Conservation (phyloP, 2,329 filamentous ascomycete genomes). For the Diaporthe humulicola region DNA sequence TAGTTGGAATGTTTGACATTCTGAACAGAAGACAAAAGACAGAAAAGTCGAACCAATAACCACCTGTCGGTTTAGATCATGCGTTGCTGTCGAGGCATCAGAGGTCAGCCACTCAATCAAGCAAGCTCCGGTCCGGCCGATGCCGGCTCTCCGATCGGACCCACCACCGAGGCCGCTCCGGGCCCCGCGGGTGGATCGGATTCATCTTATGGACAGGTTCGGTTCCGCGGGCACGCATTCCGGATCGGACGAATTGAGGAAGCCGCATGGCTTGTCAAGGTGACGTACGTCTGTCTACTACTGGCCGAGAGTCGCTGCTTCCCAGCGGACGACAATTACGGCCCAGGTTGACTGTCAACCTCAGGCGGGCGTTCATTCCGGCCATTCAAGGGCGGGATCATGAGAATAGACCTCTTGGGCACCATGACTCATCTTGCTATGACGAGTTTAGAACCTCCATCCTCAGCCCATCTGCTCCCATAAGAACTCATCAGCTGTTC, state of each 20-base stretch:
- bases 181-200: not conserved
- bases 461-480: not conserved
- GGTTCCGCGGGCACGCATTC: not conserved
- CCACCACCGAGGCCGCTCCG: constrained; percentile 11
- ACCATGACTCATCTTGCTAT: constrained; percentile 11
- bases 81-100: not conserved
- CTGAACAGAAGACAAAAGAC: not conserved
- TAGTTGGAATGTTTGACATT: not conserved
- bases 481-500: not conserved
- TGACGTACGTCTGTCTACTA: not conserved
- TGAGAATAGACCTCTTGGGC: not conserved
- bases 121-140: constrained; percentile 6
- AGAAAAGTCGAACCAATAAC: not conserved
- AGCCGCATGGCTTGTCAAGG: not conserved
- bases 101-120: not conserved
- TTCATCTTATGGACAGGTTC: not conserved
- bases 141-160: constrained; percentile 20
- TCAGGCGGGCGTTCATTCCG: not conserved
- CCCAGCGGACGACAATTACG: too few species aligned
- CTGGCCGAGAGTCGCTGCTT: not conserved
- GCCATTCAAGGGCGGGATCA: constrained; percentile 2
- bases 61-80: not conserved
- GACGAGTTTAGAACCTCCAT: not conserved
- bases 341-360: constrained; percentile 11
- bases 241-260: not conserved